Conservation (phyloP, 305 asterid species). For the Petunia hybrid region DNA sequence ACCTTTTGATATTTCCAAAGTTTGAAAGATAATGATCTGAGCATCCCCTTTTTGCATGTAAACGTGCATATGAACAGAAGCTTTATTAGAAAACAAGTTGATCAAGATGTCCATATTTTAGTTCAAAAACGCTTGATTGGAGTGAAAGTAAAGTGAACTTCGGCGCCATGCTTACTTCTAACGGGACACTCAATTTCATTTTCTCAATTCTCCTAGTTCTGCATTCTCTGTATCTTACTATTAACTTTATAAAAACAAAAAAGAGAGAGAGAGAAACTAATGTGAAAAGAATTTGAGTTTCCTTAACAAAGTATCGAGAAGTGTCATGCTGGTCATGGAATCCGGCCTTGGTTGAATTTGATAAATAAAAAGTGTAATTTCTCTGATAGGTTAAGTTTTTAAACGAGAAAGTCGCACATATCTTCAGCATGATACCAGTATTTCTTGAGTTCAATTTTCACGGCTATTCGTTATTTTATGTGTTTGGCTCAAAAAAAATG, state of each 20-base stretch:
- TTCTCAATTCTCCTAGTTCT: not conserved
- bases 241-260: not conserved
- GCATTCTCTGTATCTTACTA: constrained; percentile 20
- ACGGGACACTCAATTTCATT: not conserved
- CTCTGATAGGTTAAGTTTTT: no score
- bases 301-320: no score
- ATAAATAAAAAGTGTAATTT: no score
- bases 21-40: constrained; percentile 25
- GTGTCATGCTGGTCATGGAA: constrained; percentile 33
- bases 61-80: constrained; percentile 7
- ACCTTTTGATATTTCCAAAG: constrained; percentile 36
- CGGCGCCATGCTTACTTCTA: no score
- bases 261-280: not conserved
- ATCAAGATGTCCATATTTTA: not conserved
- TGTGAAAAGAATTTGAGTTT: not conserved
- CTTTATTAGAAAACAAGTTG: constrained; percentile 10
- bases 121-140: not conserved
- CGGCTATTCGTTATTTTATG: no score
- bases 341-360: constrained; percentile 31
- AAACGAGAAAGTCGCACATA: no score
- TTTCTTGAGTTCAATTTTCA: no score
- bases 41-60: not conserved
- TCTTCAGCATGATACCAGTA: no score
- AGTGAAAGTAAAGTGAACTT: not conserved
- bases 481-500: no score